Conservation (phyloP, 495 filamentous ascomycete species). For the Penicillium robsamsonii region DNA sequence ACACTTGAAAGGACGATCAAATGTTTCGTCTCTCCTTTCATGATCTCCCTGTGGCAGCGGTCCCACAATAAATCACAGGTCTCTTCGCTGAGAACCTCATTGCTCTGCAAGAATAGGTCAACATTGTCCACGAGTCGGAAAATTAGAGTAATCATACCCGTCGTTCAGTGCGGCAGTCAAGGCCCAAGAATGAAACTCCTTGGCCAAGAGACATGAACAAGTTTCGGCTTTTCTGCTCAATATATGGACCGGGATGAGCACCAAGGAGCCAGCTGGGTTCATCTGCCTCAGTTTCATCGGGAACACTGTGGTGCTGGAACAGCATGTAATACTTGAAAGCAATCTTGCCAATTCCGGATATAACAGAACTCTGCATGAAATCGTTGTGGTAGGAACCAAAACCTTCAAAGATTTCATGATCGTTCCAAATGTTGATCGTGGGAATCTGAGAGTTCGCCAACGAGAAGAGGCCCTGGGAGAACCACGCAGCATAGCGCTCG, state of each 20-base stretch:
- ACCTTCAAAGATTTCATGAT: conserved; percentile 97
- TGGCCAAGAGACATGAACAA: conserved; percentile 80
- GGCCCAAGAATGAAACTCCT: conserved; percentile 75
- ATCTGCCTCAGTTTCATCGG: conserved; percentile 70
- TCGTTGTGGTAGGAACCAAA: conserved; percentile 90
- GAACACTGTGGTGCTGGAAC: conserved; percentile 91
- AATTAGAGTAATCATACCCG: conserved; percentile 46
- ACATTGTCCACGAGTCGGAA: neutral
- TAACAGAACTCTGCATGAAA: conserved; percentile 89
- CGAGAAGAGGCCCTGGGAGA: conserved; percentile 90
- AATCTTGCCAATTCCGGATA: conserved; percentile 81
- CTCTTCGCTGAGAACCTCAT: conserved; percentile 74
- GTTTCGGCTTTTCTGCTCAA: conserved; percentile 78
- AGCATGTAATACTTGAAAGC: conserved; percentile 98
- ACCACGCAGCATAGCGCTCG: conserved; percentile 84
- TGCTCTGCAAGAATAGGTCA: conserved; percentile 43
- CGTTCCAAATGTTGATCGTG: conserved; percentile 98
- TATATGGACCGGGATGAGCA: conserved; percentile 79
- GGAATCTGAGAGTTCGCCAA: conserved; percentile 93
- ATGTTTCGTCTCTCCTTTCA: conserved; percentile 81
- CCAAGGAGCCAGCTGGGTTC: conserved; percentile 94
- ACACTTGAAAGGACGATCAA: conserved; percentile 81
- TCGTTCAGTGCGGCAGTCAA: conserved; percentile 90
- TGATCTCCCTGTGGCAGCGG: conserved; percentile 74
- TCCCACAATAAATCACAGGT: conserved; percentile 85